Conservation (phyloP, 1,284 basidiomycete genomes). For the Leccinum pachyderme region DNA sequence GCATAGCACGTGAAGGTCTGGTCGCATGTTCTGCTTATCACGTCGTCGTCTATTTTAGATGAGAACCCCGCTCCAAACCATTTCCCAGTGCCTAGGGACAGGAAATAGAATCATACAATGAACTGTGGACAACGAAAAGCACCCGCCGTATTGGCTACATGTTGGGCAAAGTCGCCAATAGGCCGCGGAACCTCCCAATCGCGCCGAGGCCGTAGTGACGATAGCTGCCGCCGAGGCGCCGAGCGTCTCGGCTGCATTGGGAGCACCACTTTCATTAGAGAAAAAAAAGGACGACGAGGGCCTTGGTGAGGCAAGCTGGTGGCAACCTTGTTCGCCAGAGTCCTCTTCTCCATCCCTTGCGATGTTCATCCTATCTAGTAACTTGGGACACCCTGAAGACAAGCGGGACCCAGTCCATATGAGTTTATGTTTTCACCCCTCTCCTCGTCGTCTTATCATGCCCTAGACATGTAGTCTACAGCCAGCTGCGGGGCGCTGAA, state of each 20-base stretch:
- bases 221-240: not conserved
- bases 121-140: not conserved
- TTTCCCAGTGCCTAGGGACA: not conserved
- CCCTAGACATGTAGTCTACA: not conserved
- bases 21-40: conserved; percentile 2
- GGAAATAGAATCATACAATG: not conserved
- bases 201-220: not conserved
- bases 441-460: not conserved
- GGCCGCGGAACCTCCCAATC: not conserved
- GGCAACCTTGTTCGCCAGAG: not conserved
- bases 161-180: not conserved
- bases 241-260: not conserved
- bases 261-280: not conserved
- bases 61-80: not conserved
- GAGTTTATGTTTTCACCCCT: not conserved
- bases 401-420: not conserved
- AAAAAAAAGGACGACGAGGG: not conserved
- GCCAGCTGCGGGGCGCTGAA: not conserved
- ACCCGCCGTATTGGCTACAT: not conserved
- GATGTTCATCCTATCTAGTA: not conserved
- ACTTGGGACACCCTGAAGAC: not conserved
- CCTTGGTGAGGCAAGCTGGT: not conserved
- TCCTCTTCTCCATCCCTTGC: not conserved
- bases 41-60: not conserved
- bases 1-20: conserved; percentile 9